These are phyloP conservation scores for Rhodotorula sp. DNA, from an alignment of 1,284 basidiomycete genomes.

Conservation along the genomic window DNA sequence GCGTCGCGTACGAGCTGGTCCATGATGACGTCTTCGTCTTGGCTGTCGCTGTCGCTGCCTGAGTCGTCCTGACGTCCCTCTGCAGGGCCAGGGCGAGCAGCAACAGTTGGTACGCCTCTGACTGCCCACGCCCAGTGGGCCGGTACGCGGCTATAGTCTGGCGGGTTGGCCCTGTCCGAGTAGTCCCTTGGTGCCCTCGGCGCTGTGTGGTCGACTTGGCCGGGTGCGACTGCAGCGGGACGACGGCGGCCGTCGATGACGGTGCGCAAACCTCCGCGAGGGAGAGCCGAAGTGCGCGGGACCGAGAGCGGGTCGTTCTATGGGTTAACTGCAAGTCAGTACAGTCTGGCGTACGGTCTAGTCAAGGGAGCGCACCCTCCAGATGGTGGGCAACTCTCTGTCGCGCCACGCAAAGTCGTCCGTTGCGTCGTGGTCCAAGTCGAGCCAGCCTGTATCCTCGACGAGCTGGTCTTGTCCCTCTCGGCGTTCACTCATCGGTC, in stretches of 20 bases:
- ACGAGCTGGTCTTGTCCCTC: neutral
- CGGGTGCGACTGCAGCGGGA: neutral
- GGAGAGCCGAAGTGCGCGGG: slow-evolving; percentile 5
- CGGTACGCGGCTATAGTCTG: no score
- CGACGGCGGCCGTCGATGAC: neutral
- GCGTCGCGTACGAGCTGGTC: no score
- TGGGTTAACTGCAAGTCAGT: neutral
- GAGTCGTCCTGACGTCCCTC: no score
- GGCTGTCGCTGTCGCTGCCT: no score
- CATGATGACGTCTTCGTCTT: no score
- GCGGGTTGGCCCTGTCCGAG: no score
- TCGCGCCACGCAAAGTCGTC: neutral
- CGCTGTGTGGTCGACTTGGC: no score
- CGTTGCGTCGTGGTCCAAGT: neutral
- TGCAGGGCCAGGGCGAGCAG: no score
- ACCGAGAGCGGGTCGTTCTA: slow-evolving; percentile 9
- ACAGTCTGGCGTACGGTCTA: fast-evolving
- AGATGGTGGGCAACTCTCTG: neutral
- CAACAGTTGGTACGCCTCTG: no score
- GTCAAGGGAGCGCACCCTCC: slow-evolving; percentile 1
- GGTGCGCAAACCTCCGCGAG: slow-evolving; percentile 7
- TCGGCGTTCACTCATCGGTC: neutral
- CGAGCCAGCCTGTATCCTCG: slow-evolving; percentile 15
- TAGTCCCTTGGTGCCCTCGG: no score
- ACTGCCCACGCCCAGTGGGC: no score